Conservation (phyloP, 257 asterid species). For the Rubia yunnanensis region DNA sequence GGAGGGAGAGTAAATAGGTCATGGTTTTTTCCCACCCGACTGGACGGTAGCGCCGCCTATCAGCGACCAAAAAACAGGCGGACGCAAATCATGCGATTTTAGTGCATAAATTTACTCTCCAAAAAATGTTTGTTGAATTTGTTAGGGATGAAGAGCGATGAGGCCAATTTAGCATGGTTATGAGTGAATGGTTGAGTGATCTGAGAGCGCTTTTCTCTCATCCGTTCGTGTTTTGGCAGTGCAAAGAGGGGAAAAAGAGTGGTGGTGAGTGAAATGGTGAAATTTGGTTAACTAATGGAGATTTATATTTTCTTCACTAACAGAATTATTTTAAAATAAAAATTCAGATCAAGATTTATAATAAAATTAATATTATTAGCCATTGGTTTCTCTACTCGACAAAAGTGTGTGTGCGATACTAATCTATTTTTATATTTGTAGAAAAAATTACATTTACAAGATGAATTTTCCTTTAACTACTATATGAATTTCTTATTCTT, state of each 20-base stretch:
- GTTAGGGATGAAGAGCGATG: not conserved
- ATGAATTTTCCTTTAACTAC: no score
- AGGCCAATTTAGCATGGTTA: not conserved
- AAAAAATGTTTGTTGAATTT: not conserved
- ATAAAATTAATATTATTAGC: no score
- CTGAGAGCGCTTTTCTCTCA: conserved; percentile 49
- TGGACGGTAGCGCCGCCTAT: conserved; percentile 46
- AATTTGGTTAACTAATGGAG: not conserved
- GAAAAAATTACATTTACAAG: no score
- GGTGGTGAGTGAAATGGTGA: not conserved
- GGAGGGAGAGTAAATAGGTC: conserved; percentile 37
- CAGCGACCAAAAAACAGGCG: conserved; percentile 16
- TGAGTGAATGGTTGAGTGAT: conserved; percentile 23
- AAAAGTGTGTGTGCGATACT: no score
- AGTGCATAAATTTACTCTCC: not conserved
- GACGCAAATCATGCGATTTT: not conserved
- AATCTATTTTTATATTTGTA: no score
- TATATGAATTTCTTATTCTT: no score
- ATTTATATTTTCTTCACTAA: not conserved
- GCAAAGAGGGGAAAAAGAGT: not conserved
- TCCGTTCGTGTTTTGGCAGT: conserved; percentile 19
- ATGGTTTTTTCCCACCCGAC: conserved; percentile 31
- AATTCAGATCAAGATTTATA: no score
- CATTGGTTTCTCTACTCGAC: no score
- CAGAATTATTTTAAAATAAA: no score